Evolutionary conservation across 305 asterid genomes (phyloP).

Genomic region (Salvia sclarea): DNA sequence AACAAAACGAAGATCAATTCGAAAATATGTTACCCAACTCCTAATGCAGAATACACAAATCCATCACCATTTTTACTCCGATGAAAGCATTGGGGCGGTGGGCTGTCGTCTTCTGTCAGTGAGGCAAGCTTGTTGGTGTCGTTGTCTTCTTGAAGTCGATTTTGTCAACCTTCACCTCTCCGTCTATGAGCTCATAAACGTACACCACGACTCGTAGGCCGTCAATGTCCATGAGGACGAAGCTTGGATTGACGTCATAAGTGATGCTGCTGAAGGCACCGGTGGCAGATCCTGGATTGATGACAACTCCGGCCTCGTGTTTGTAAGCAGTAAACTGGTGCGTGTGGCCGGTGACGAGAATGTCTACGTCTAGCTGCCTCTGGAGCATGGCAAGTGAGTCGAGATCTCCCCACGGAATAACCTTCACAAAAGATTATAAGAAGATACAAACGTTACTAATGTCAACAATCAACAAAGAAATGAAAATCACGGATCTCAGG

Average conservation of each 20-base stretch:
- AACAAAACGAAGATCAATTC: constrained; percentile 8
- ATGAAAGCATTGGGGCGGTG: constrained; percentile 9
- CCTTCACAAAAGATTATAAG: constrained; percentile 45
- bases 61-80: neutral
- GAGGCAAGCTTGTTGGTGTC: constrained; percentile 39
- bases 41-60: constrained; percentile 9
- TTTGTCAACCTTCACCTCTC: constrained; percentile 97
- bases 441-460: neutral
- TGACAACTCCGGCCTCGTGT: constrained; percentile 97
- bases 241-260: constrained; percentile 95
- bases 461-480: neutral
- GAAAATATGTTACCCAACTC: neutral
- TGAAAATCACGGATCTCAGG: neutral
- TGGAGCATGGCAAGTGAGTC: constrained; percentile 98
- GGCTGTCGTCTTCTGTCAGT: neutral
- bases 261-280: constrained; percentile 99
- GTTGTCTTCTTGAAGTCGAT: constrained; percentile 95
- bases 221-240: constrained; percentile 96
- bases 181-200: constrained; percentile 93
- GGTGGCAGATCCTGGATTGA: constrained; percentile 96
- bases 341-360: constrained; percentile 92
- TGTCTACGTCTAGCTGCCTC: constrained; percentile 97
- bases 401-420: constrained; percentile 97
- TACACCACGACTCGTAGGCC: constrained; percentile 94
- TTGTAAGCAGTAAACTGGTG: constrained; percentile 98